Percentiles rank a stretch among this genome's conserved stretches.
Evolutionary conservation across 108 stramenopile species (phyloP).

Genomic region (Nitzschia inconspicua): DNA sequence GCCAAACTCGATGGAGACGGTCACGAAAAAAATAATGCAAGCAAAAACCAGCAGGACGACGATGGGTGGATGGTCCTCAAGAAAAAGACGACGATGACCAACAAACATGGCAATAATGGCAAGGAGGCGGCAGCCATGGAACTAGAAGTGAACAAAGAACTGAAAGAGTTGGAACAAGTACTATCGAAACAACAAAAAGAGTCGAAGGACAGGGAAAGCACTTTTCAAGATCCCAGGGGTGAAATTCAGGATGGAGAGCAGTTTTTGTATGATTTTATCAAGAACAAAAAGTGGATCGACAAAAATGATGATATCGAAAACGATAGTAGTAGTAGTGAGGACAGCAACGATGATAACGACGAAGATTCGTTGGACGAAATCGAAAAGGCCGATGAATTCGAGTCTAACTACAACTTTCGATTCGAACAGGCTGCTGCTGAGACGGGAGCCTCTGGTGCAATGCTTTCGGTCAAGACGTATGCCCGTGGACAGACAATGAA

Average conservation of each 20-base stretch:
- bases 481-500: slow-evolving; percentile 67
- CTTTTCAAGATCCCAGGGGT: slow-evolving; percentile 73
- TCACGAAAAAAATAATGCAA: slow-evolving; percentile 35
- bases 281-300: slow-evolving; percentile 81
- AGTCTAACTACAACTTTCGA: slow-evolving; percentile 98
- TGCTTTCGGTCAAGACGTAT: slow-evolving; percentile 70
- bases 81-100: slow-evolving; percentile 31
- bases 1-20: slow-evolving; percentile 21
- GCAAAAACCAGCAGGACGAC: no score
- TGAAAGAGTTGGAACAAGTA: slow-evolving; percentile 63
- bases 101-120: no score
- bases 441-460: slow-evolving; percentile 48
- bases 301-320: slow-evolving; percentile 23
- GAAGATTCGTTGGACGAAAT: slow-evolving; percentile 85
- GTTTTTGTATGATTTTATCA: slow-evolving; percentile 80
- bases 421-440: slow-evolving; percentile 91
- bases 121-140: slow-evolving; percentile 24
- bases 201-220: slow-evolving; percentile 3
- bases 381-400: slow-evolving; percentile 94
- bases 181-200: slow-evolving; percentile 14
- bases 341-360: slow-evolving; percentile 50
- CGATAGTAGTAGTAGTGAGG: slow-evolving; percentile 13
- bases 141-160: slow-evolving; percentile 45
- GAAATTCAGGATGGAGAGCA: slow-evolving; percentile 88
- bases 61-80: slow-evolving; percentile 48